Base-by-base conservation (phyloP, 1,284 basidiomycete species). In the Neonothopanus nambi region DNA sequence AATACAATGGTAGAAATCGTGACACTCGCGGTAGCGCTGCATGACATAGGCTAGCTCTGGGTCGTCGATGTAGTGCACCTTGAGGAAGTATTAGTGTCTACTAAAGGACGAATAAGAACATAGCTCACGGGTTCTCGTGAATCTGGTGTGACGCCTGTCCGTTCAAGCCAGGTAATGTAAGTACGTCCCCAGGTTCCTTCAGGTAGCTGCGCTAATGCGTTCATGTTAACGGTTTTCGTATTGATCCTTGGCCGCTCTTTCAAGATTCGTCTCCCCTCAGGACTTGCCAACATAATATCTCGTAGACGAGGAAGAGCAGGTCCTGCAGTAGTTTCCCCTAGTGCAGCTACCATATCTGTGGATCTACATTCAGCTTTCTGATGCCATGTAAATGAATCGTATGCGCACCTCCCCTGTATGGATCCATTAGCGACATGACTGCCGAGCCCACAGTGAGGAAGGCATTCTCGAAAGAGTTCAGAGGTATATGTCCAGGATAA, bases 1-100 rank as follows among this genome's bases (percentile, higher is more conserved):
- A 52, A 98, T 81, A 56, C 92, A 88, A 66, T 98, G 96, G 68
- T 97, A 97, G 64, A 97, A 89, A 72, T 98, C 93, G 72, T 98
- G 96, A 61, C 91, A 96, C 74, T 99, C 95, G 36, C 97, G 89
- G 69, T 99, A 99, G 40, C 97, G 88, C 63, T 97, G 93, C 88
- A 99, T 95, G 52, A 98, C 93, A 69, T 98, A 97, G 24, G 95
- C 95, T 11, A 96, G 81, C 63, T 95, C 93, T 1, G 93, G 91
- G 61, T 96, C 93, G 64, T 92, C 83, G 61, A 99, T 91, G 68
- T 98, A 98, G 61, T 89, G 90, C 4, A 97, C 93, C 93, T 91
- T 23, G 20, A 44, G 30, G 40, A 50, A 45, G 18, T 56, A 56
- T 41, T 56, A 60, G 26, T 13, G 8, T 37, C 33, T 33, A 45